A percentile compares a stretch with the other conserved stretches of the same genome.
Evolutionary conservation across 441 rosid genomes (phyloP).

Genomic region (Bruguiera hainesii): DNA sequence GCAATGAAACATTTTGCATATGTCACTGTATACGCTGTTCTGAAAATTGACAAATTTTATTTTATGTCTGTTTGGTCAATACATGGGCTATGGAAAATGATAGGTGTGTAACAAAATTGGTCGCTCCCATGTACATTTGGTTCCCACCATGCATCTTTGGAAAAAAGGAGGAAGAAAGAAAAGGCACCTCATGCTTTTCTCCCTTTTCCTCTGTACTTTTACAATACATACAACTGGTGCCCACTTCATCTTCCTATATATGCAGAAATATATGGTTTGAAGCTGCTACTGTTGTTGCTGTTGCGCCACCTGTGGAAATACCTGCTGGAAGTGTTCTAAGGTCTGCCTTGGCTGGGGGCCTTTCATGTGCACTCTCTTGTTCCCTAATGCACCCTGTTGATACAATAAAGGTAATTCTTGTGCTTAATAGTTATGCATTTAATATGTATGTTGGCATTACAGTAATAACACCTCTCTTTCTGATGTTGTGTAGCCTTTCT

Average conservation of each 20-base stretch:
- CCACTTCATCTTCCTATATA: conserved; percentile 20
- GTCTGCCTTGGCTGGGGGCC: conserved; percentile 98
- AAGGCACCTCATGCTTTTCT: too few relatives aligned
- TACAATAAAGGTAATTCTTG: conserved; percentile 66
- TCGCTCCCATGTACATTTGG: too few relatives aligned
- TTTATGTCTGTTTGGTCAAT: too few relatives aligned
- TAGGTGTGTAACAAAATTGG: too few relatives aligned
- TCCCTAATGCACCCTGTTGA: conserved; percentile 89
- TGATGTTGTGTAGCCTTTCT: not conserved
- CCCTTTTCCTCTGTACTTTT: not conserved
- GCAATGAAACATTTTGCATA: too few relatives aligned
- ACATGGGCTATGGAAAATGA: too few relatives aligned
- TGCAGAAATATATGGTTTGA: conserved; percentile 93
- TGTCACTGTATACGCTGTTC: too few relatives aligned
- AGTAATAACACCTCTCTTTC: not conserved
- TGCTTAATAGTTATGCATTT: conserved; percentile 7
- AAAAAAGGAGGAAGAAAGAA: too few relatives aligned
- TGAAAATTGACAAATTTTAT: too few relatives aligned
- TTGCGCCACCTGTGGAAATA: conserved; percentile 84
- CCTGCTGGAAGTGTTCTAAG: conserved; percentile 86
- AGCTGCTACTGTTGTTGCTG: conserved; percentile 96
- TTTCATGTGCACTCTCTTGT: conserved; percentile 89
- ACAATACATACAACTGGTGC: conserved; percentile 5
- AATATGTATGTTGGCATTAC: not conserved
- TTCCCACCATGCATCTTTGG: too few relatives aligned